Evolutionary conservation across 768 basidiomycete species (phyloP), one percentile per base, ranked within the genome.

Genomic region (Flagelloscypha sp.): DNA sequence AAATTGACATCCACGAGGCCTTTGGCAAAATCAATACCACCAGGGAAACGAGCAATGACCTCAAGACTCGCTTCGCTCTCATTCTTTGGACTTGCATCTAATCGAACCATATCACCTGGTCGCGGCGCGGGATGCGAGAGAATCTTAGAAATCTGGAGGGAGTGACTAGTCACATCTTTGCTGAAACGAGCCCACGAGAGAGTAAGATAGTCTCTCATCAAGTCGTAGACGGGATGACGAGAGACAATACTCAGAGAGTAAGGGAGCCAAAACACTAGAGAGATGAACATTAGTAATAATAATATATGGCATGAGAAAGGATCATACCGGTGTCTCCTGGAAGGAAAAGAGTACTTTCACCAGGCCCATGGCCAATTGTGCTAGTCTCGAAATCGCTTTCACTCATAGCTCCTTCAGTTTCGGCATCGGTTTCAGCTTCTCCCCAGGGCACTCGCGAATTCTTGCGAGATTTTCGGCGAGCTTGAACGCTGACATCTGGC

Each of bases 181-280:
- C 85, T 85, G 62, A 89, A 90, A 32, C 86, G 80, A 12, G 89
- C 89, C 88, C 89, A 93, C 3, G 84, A 87, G 29, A 95, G 77
- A n/a, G 90, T 90, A 28, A 98, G 74, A 51, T 87, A 93, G 60
- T 98, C 93, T 35, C 85, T 74, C 84, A 97, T 88, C 37, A 94
- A 69, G 52, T 93, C 89, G 60, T 93, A 95, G 45, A 95, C 86
- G 0, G 92, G 92, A 55, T 87, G 85, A 16, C 87, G 79, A 31
- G 92, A 94, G 19, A 92, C 89, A 41, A 33, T 31, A 33, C 37
- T 30, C 29, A 35, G 9, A 42, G 22, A 30, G 24, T 46, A 18
- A 54, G 31, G 31, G 6, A 41, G 31, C 18, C 13, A 33, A 41
- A 23, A 29, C 18, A 33, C 13, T 30, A 16, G 33, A 46, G 18